These are phyloP conservation scores for Tetradesmus obliquus DNA, from an alignment of 139 green algal genomes.

Conservation along the genomic window DNA sequence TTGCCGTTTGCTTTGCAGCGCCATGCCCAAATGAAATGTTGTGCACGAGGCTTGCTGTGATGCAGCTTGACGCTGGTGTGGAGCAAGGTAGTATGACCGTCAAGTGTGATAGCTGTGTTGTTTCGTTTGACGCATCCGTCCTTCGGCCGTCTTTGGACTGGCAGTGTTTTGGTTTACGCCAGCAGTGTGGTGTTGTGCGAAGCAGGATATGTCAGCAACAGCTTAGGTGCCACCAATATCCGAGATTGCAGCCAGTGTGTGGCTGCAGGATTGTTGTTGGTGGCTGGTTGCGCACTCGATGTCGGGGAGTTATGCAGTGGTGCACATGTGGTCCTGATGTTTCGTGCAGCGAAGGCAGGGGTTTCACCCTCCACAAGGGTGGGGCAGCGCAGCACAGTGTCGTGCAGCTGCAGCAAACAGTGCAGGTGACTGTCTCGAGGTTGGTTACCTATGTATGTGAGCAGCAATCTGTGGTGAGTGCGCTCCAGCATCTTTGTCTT, in stretches of 20 bases:
- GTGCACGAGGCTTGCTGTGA: not conserved
- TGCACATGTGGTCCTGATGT: too few relatives aligned
- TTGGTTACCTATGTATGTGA: too few relatives aligned
- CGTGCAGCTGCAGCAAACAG: not conserved
- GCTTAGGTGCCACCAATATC: not conserved
- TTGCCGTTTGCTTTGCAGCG: not conserved
- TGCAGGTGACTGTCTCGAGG: not conserved
- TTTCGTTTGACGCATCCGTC: not conserved
- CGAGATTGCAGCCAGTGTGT: not conserved
- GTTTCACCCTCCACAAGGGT: too few relatives aligned
- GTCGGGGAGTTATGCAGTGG: too few relatives aligned
- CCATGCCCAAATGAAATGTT: not conserved
- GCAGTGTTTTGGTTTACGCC: not conserved
- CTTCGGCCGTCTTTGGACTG: not conserved
- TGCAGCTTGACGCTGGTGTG: not conserved
- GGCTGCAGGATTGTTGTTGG: not conserved
- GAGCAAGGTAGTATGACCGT: not conserved
- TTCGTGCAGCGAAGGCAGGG: too few relatives aligned
- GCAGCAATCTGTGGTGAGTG: too few relatives aligned
- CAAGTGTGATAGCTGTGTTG: not conserved
- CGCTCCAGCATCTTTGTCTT: too few relatives aligned
- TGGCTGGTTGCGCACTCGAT: not conserved
- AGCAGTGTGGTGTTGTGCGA: not conserved
- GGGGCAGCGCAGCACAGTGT: too few relatives aligned
- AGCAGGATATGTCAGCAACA: not conserved